phyloP scores from a whole-genome alignment of 176 grass and related monocot species.

The Rhynchospora pubera region DNA sequence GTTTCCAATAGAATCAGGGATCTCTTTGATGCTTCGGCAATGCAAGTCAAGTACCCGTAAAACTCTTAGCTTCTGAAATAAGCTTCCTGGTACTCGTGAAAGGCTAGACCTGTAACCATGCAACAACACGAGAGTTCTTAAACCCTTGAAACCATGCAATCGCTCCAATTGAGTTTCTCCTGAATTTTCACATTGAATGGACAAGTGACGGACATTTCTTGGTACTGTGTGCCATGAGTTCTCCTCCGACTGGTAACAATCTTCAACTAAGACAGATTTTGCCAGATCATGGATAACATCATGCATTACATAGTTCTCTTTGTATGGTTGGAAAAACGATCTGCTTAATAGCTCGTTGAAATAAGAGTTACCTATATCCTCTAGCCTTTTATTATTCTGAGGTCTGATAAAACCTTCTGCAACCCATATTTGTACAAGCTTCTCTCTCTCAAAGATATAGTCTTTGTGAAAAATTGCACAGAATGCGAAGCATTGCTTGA shows the following conservation, averaged over 20 bases:
- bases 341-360: slow-evolving; percentile 57
- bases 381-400: slow-evolving; percentile 32
- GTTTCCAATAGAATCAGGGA: slow-evolving; percentile 60
- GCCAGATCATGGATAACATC: slow-evolving; percentile 65
- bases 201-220: slow-evolving; percentile 49
- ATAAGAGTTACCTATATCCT: slow-evolving; percentile 46
- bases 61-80: slow-evolving; percentile 42
- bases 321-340: slow-evolving; percentile 47
- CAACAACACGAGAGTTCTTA: slow-evolving; percentile 53
- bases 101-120: slow-evolving; percentile 41
- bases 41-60: slow-evolving; percentile 57
- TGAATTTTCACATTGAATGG: slow-evolving; percentile 33
- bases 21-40: slow-evolving; percentile 30
- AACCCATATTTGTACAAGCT: slow-evolving; percentile 55
- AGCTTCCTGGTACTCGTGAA: slow-evolving; percentile 15
- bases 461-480: slow-evolving; percentile 76
- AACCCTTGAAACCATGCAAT: slow-evolving; percentile 38
- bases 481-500: slow-evolving; percentile 75
- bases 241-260: slow-evolving; percentile 40
- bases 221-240: neutral
- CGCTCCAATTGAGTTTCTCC: slow-evolving; percentile 21
- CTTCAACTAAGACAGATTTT: slow-evolving; percentile 45
- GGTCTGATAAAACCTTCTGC: slow-evolving; percentile 47
- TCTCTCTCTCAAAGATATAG: slow-evolving; percentile 47
- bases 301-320: slow-evolving; percentile 56